A percentile compares a stretch with the other conserved stretches of the same genome.
phyloP scores from a whole-genome alignment of 768 basidiomycete genomes.

The Plicaturopsis crispa region DNA sequence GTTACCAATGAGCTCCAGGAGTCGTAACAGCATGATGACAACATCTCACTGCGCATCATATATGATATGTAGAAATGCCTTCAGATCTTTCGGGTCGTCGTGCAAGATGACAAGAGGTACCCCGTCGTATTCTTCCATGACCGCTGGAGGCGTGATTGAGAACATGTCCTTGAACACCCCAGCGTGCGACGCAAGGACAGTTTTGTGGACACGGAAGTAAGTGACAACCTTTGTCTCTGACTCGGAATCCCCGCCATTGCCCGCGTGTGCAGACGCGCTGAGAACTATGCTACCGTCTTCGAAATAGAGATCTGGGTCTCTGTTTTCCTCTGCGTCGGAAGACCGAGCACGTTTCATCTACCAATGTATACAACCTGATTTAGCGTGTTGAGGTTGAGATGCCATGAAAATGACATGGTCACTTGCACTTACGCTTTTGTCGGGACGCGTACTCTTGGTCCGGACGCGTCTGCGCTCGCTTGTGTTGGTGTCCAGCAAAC shows the following conservation, averaged over 20 bases:
- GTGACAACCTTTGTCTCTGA: too few relatives aligned
- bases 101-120: constrained; percentile 8
- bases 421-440: too few relatives aligned
- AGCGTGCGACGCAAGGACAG: constrained; percentile 5
- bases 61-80: constrained; percentile 6
- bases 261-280: constrained; percentile 1
- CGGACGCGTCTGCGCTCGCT: too few relatives aligned
- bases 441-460: too few relatives aligned
- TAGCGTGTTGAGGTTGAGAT: too few relatives aligned
- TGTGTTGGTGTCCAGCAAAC: too few relatives aligned
- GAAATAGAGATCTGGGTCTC: constrained; percentile 7
- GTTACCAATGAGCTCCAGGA: not conserved
- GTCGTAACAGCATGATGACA: not conserved
- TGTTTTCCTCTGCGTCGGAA: too few relatives aligned
- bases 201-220: constrained; percentile 8
- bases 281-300: constrained; percentile 12
- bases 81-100: constrained; percentile 8
- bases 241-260: too few relatives aligned
- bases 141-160: not conserved
- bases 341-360: too few relatives aligned
- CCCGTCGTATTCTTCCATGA: constrained; percentile 8
- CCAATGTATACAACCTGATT: too few relatives aligned
- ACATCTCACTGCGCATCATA: constrained; percentile 6
- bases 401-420: too few relatives aligned
- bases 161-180: constrained; percentile 8